phyloP scores from a whole-genome alignment of 139 green algal genomes.

The Chlorella sorokiniana region DNA sequence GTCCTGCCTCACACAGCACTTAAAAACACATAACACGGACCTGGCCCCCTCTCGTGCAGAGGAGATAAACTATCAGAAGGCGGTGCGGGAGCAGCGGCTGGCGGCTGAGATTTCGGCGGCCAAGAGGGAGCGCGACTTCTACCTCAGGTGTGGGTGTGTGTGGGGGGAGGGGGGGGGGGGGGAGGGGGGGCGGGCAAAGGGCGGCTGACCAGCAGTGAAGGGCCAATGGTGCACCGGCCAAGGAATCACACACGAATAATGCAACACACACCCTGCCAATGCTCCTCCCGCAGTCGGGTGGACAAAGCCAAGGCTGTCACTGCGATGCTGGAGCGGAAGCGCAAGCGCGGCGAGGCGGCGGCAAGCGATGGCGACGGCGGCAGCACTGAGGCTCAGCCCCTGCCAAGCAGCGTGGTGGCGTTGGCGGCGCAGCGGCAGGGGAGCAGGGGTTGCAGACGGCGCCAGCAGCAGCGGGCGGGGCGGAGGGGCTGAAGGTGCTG shows the following conservation, averaged over 20 bases:
- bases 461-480: background rate
- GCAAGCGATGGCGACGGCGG: background rate
- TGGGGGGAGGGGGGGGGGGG: no score
- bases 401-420: background rate
- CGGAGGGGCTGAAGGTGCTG: constrained; percentile 12
- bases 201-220: constrained; percentile 42
- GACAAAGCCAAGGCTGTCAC: constrained; percentile 66
- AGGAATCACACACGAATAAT: no score
- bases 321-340: constrained; percentile 63
- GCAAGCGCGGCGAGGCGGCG: constrained; percentile 36
- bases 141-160: constrained; percentile 80
- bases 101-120: constrained; percentile 83
- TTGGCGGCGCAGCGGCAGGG: background rate
- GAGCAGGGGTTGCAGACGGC: background rate
- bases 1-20: background rate
- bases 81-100: constrained; percentile 88
- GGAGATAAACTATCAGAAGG: constrained; percentile 84
- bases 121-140: constrained; percentile 94
- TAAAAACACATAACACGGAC: background rate
- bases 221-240: no score
- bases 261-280: no score
- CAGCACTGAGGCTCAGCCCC: background rate
- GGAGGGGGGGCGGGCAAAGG: constrained; percentile 39
- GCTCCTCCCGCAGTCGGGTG: constrained; percentile 7
- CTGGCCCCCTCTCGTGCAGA: constrained; percentile 48